Evolutionary conservation across 257 asterid genomes (phyloP), one percentile per base, ranked within the genome.

Genomic region (Solanum clarkiae): DNA sequence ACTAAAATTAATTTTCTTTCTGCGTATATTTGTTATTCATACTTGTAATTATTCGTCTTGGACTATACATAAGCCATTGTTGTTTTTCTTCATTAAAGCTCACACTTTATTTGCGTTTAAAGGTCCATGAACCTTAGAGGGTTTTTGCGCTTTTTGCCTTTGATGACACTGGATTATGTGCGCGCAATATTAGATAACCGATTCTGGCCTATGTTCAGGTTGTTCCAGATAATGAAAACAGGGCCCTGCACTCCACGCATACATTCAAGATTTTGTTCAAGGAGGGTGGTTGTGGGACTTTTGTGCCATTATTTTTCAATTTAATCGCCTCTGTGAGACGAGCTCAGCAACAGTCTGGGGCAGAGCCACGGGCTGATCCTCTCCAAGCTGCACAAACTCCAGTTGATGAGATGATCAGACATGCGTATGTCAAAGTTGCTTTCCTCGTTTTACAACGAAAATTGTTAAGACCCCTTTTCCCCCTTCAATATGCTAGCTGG

Each of bases 241-340:
- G 94, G 88, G 98, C 98, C 80, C 90, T 97, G 56, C 93, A 93
- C 85, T 97, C 98, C 29, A 88, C 98, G 45, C 98, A 95, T 42
- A 88, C 98, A 29, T 93, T 94, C 94, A 97, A 95, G 92, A 97
- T 97, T 84, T 90, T 97, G 90, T 97, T 97, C 92, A 97, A 95
- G 89, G 99, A 95, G 85, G 99, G 99, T 4, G 99, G 99, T 22
- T 97, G 99, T 92, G 99, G 99, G 85, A 97, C 99, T 47, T 95
- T 95, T 71, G 80, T 97, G 86, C 98, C 99, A 15, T 87, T 97
- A 44, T 95, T 97, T 90, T 93, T 95, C 90, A 95, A 95, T 92
- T 86, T 97, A 69, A 91, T 97, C 45, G 86, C 88, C 36, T 94
- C 97, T 9, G 97, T 97, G 72, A 91, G 98, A 85, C 96, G 88